Percentiles rank a stretch among this genome's conserved stretches.
Conservation (phyloP, 139 green algal species). For the Diplosphaera chodatii region DNA sequence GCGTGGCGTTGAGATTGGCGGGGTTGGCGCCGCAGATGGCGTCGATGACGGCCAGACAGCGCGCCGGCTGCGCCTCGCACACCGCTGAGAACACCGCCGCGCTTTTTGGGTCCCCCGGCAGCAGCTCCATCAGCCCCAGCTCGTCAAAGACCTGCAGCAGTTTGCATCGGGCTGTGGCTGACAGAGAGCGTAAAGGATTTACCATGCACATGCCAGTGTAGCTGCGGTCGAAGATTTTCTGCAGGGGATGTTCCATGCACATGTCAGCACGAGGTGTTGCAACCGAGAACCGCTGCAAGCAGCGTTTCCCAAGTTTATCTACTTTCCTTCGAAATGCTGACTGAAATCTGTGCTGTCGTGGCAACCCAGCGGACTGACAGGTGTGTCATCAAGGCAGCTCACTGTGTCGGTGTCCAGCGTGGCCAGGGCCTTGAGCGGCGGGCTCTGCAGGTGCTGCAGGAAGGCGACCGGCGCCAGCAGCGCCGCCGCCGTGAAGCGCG, state of each 20-base stretch:
- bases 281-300: no score
- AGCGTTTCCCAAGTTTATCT: no score
- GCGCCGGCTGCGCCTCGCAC: conserved; percentile 20
- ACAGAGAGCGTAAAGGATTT: no score
- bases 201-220: no score
- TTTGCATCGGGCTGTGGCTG: no score
- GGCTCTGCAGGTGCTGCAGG: conserved; percentile 32
- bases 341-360: no score
- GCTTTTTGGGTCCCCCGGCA: conserved; percentile 28
- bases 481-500: conserved; percentile 35
- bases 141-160: conserved; percentile 26
- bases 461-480: conserved; percentile 60
- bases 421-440: conserved; percentile 26
- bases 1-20: conserved; percentile 40
- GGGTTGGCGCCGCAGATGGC: conserved; percentile 45
- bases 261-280: no score
- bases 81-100: conserved; percentile 23
- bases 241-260: no score
- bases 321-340: no score
- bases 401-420: conserved; percentile 29
- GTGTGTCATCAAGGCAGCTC: no score
- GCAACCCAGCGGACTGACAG: no score
- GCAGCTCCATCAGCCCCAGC: conserved; percentile 36
- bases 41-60: conserved; percentile 40
- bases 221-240: no score